These are phyloP conservation scores for Diutina ranongensis DNA, from an alignment of 1,139 yeast genomes.

Conservation along the genomic window DNA sequence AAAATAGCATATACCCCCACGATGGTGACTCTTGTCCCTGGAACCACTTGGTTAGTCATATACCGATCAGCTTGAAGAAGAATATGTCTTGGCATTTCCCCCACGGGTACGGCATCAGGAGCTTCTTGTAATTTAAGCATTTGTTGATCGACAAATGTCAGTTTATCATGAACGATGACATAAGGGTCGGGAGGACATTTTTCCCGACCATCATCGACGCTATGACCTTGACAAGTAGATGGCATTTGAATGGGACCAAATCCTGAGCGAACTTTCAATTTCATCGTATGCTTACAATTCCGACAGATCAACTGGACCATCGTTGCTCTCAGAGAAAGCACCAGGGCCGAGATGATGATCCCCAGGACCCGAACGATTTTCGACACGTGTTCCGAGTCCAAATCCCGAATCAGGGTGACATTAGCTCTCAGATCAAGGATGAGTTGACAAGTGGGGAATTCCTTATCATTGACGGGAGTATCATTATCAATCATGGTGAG, in stretches of 20 bases:
- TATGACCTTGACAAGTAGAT: slow-evolving; percentile 57
- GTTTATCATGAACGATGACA: slow-evolving; percentile 85
- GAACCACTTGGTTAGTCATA: slow-evolving; percentile 80
- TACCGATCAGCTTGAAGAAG: slow-evolving; percentile 82
- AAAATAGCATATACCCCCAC: slow-evolving; percentile 89
- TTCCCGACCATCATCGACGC: slow-evolving; percentile 35
- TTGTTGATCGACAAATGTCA: slow-evolving; percentile 89
- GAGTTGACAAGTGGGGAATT: slow-evolving; percentile 74
- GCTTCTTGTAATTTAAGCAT: slow-evolving; percentile 86
- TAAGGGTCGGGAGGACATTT: slow-evolving; percentile 90
- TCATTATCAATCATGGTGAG: slow-evolving; percentile 53
- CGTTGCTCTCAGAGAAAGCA: slow-evolving; percentile 81
- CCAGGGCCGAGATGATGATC: slow-evolving; percentile 84
- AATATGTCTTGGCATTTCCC: slow-evolving; percentile 96
- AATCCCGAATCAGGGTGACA: slow-evolving; percentile 59
- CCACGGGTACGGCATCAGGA: slow-evolving; percentile 97
- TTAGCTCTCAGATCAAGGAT: slow-evolving; percentile 66
- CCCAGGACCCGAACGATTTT: slow-evolving; percentile 89
- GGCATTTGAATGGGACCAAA: slow-evolving; percentile 79
- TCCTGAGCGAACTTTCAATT: slow-evolving; percentile 55
- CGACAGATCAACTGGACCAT: slow-evolving; percentile 78
- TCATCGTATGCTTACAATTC: slow-evolving; percentile 71
- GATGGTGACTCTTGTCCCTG: slow-evolving; percentile 89
- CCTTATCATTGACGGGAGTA: slow-evolving; percentile 26
- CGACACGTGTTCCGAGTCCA: slow-evolving; percentile 82